Percentiles rank a stretch among this genome's conserved stretches.
Conservation (phyloP, 139 green algal species). For the Chlorella sp. region DNA sequence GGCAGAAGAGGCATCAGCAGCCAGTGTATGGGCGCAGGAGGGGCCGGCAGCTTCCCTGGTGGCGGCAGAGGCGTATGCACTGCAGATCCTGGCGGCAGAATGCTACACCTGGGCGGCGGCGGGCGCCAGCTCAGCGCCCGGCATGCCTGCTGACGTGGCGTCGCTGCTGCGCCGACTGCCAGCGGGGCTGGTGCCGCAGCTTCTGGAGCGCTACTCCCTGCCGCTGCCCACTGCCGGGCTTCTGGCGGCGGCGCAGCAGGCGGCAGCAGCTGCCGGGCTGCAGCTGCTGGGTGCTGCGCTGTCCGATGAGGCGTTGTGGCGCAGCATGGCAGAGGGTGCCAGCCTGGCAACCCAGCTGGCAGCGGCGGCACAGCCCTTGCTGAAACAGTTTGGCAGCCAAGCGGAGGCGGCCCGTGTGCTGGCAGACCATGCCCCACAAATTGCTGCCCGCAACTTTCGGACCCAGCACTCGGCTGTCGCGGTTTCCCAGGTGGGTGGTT, state of each 20-base stretch:
- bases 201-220: slow-evolving; percentile 41
- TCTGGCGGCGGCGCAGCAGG: slow-evolving; percentile 3
- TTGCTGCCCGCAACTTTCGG: slow-evolving; percentile 19
- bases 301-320: slow-evolving; percentile 35
- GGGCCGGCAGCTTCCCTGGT: slow-evolving; percentile 36
- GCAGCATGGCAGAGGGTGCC: slow-evolving; percentile 2
- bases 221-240: neutral
- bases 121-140: neutral
- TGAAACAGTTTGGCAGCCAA: slow-evolving; percentile 27
- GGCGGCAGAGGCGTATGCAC: slow-evolving; percentile 40
- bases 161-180: slow-evolving; percentile 1
- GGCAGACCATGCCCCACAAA: neutral
- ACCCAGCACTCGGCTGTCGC: slow-evolving; percentile 5
- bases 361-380: slow-evolving; percentile 16
- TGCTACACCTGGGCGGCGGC: slow-evolving; percentile 12
- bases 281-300: slow-evolving; percentile 32
- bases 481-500: slow-evolving; percentile 10
- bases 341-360: slow-evolving; percentile 8
- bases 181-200: slow-evolving; percentile 1
- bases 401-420: slow-evolving; percentile 5
- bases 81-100: slow-evolving; percentile 52
- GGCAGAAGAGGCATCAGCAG: neutral
- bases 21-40: neutral
- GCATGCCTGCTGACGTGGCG: slow-evolving; percentile 20
- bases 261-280: slow-evolving; percentile 5